Base-by-base conservation (phyloP, 1,139 yeast genomes). In the Magnusiomyces fungicola region DNA sequence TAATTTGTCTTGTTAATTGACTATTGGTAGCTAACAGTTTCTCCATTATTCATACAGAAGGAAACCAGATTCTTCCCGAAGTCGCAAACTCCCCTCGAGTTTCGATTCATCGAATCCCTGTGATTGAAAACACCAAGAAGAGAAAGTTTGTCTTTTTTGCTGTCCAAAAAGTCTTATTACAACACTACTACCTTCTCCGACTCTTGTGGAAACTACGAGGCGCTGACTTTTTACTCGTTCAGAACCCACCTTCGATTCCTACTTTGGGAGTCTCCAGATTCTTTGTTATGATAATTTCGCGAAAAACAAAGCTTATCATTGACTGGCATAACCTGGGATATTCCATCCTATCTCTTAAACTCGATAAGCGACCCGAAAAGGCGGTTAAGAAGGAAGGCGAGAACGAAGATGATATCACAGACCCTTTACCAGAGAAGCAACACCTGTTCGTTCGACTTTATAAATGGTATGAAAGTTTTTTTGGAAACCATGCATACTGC, bases 301-400 rank as follows among this genome's bases (percentile, higher is more conserved):
- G 83, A 9, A 70, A 79, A 4, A 78, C 86, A 1, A 67, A 76
- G 58, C 69, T 92, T 36, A 75, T 92, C 19, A 79, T 94, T 50
- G 99, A 94, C 67, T 94, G 98, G 98, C 99, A 94, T 66, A 94
- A 94, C 64, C 72, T 94, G 58, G 96, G 95, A 48, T 92, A 80
- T 66, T 78, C 95, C 1, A 87, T 94, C 29, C 69, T 94, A 54
- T 83, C 84, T 50, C 66, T 92, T 58, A 80, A 81, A 56, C 79
- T 79, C 5, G 29, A 16, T 9, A 39, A 39, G n/a, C 19, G 19
- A 19, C 18, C 12, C 12, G 30, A 27, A 27, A 27, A 27, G 10
- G 30, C 10, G 30, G 12, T 12, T 27, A 12, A 27, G n/a, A 7
- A 32, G 16, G 16, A 32, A 12, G 36, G n/a, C 25, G 30, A 39